Evolutionary conservation across 2,329 filamentous ascomycete genomes (phyloP).

Genomic region (Hypomyces perniciosus): DNA sequence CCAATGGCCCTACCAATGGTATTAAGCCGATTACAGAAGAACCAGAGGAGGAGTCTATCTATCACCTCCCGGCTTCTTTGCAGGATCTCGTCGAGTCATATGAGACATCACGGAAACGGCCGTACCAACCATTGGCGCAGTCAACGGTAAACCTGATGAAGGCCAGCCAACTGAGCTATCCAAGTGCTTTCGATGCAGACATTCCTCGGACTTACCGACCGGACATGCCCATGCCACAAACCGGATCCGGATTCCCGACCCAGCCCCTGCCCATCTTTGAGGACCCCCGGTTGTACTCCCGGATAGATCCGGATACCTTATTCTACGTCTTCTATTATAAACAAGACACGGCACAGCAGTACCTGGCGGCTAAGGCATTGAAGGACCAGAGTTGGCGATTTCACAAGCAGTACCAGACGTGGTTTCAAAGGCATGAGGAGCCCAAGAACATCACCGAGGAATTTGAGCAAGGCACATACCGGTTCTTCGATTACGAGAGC

Average conservation of each 20-base stretch:
- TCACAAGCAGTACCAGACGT: constrained; percentile 99
- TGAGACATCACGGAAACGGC: constrained; percentile 71
- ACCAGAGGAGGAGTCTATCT: constrained; percentile 71
- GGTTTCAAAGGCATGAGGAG: constrained; percentile 98
- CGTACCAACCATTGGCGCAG: constrained; percentile 54
- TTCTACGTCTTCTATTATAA: constrained; percentile 99
- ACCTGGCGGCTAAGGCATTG: constrained; percentile 88
- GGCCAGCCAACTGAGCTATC: constrained; percentile 65
- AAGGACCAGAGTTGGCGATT: constrained; percentile 99
- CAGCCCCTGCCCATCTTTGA: constrained; percentile 90
- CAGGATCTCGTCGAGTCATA: constrained; percentile 89
- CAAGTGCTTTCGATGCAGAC: constrained; percentile 73
- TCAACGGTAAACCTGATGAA: constrained; percentile 69
- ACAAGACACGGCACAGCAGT: constrained; percentile 93
- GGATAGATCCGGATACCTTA: constrained; percentile 90
- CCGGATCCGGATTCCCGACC: constrained; percentile 80
- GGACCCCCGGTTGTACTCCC: constrained; percentile 77
- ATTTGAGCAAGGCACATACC: constrained; percentile 96
- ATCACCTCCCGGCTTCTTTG: constrained; percentile 81
- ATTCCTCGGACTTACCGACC: constrained; percentile 79
- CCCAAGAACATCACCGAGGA: constrained; percentile 98
- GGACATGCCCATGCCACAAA: constrained; percentile 67
- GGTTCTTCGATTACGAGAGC: constrained; percentile 99
- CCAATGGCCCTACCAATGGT: constrained; percentile 49
- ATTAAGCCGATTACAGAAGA: constrained; percentile 39